Percentiles rank a stretch among this genome's conserved stretches.
Conservation (phyloP, 2,329 filamentous ascomycete genomes). For the Colletotrichum sp. region DNA sequence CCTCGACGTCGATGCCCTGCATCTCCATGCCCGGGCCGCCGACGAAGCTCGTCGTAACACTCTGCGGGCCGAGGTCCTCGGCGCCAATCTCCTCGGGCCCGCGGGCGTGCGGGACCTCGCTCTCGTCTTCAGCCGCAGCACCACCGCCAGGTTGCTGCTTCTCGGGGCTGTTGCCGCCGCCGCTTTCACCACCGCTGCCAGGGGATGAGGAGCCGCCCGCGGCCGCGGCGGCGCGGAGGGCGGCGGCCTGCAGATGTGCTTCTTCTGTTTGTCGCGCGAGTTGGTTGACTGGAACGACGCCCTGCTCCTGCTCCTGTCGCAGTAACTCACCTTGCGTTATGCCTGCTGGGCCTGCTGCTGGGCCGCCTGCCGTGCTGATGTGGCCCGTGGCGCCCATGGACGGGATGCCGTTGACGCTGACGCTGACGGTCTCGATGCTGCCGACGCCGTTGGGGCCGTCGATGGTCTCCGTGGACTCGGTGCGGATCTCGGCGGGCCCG, state of each 20-base stretch:
- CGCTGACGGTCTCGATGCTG: slow-evolving; percentile 80
- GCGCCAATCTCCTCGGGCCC: slow-evolving; percentile 86
- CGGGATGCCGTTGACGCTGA: slow-evolving; percentile 73
- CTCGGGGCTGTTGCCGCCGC: slow-evolving; percentile 5
- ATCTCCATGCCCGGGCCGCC: slow-evolving; percentile 50
- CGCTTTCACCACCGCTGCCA: slow-evolving; percentile 13
- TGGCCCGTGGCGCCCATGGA: slow-evolving; percentile 47
- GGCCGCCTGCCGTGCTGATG: slow-evolving; percentile 23
- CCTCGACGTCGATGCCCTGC: slow-evolving; percentile 64
- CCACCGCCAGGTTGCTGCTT: slow-evolving; percentile 25
- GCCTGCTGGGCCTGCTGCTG: slow-evolving; percentile 41
- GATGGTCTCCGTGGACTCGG: slow-evolving; percentile 79
- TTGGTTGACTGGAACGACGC: slow-evolving; percentile 74
- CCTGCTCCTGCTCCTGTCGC: slow-evolving; percentile 84
- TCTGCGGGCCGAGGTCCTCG: slow-evolving; percentile 83
- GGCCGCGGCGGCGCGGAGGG: background rate
- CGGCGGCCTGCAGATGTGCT: slow-evolving; percentile 19
- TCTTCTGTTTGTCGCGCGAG: slow-evolving; percentile 43
- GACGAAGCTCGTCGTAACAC: slow-evolving; percentile 41
- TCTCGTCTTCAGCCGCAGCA: slow-evolving; percentile 53
- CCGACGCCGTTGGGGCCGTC: slow-evolving; percentile 82
- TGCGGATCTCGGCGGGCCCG: slow-evolving; percentile 60
- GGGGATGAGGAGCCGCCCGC: background rate
- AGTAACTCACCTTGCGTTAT: slow-evolving; percentile 85
- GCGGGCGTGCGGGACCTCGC: slow-evolving; percentile 78